Base-by-base conservation (phyloP, 2,329 filamentous ascomycete genomes). In the Aspergillus thermomutatus region DNA sequence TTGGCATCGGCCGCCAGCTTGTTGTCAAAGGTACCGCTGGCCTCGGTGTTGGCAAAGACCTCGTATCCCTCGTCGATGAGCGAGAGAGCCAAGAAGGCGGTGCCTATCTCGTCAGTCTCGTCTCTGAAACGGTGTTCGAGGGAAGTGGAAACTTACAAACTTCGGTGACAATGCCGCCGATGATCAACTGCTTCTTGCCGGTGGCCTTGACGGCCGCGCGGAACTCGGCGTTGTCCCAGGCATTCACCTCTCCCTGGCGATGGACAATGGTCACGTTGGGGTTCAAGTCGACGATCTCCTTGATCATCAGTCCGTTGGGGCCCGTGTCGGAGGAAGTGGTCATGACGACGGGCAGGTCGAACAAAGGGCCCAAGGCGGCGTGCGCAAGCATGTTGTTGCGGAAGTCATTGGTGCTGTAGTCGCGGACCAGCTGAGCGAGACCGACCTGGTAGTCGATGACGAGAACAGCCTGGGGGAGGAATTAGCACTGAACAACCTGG, bases 171-270 rank as follows among this genome's bases (percentile, higher is more conserved):
- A 91, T 90, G 7, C 89, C 88, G 25, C 63, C 87, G 17, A 92
- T 72, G 66, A 92, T 88, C 64, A 92, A 77, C 70, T 92, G 89
- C 28, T 80, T 85, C 70, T 85, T 86, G 56, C 83, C 83, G 3
- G 87, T 83, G 1, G 86, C 87, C 60, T 80, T 75, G 59, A 92
- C 80, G 1, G 89, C 88, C 1, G 77, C 78, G 37, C 82, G 81
- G 77, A 92, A 91, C 0, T 88, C 83, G 2, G 80, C 63, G 64
- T 90, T 91, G 68, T 92, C 89, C 89, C 87, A 91, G 2, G 89
- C 88, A 67, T 91, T 83, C 66, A 92, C 87, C 68, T 92, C 86
- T 41, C 89, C 88, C 59, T 87, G 80, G 37, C 89, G 84, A 64
- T 81, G 78, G 67, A 92, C 83, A 10, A 90, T 75, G 0, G 88